These are phyloP conservation scores for Lyophyllum shimeji DNA, from an alignment of 768 basidiomycete genomes.

Conservation along the genomic window DNA sequence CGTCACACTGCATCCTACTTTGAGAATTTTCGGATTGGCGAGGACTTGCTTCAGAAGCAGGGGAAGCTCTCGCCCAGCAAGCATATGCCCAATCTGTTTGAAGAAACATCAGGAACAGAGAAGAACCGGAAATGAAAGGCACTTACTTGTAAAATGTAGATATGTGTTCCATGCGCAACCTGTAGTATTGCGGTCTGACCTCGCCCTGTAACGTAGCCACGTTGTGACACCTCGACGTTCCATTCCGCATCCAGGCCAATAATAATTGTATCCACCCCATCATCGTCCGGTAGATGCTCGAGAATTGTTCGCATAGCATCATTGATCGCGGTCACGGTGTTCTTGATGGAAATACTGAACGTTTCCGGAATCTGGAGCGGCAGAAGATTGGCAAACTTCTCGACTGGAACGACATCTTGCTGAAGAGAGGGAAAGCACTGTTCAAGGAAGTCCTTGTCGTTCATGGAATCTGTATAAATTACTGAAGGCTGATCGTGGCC, in stretches of 20 bases:
- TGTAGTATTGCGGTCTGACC: slow-evolving; percentile 22
- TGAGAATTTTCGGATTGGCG: slow-evolving; percentile 10
- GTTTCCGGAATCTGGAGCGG: slow-evolving; percentile 15
- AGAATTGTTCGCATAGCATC: slow-evolving; percentile 19
- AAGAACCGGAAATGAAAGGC: not conserved
- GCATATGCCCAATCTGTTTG: not conserved
- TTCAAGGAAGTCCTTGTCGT: slow-evolving; percentile 21
- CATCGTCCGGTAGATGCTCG: slow-evolving; percentile 17
- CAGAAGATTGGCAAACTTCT: slow-evolving; percentile 19
- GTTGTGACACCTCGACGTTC: slow-evolving; percentile 22
- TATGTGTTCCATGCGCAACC: slow-evolving; percentile 17
- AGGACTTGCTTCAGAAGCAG: slow-evolving; percentile 11
- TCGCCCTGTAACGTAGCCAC: slow-evolving; percentile 10
- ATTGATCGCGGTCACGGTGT: slow-evolving; percentile 14
- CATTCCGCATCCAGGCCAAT: slow-evolving; percentile 24
- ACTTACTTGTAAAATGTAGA: slow-evolving; percentile 21
- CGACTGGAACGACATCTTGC: slow-evolving; percentile 15
- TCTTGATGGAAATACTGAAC: slow-evolving; percentile 11
- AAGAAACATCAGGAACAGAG: not conserved
- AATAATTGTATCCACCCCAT: slow-evolving; percentile 6
- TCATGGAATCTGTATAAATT: slow-evolving; percentile 30
- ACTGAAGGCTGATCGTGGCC: slow-evolving; percentile 24
- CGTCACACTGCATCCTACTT: slow-evolving; percentile 10
- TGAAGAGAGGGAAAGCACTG: slow-evolving; percentile 16
- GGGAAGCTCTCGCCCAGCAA: not conserved